These are phyloP conservation scores for Thalassiosira profunda DNA, from an alignment of 108 stramenopile genomes.

Conservation along the genomic window DNA sequence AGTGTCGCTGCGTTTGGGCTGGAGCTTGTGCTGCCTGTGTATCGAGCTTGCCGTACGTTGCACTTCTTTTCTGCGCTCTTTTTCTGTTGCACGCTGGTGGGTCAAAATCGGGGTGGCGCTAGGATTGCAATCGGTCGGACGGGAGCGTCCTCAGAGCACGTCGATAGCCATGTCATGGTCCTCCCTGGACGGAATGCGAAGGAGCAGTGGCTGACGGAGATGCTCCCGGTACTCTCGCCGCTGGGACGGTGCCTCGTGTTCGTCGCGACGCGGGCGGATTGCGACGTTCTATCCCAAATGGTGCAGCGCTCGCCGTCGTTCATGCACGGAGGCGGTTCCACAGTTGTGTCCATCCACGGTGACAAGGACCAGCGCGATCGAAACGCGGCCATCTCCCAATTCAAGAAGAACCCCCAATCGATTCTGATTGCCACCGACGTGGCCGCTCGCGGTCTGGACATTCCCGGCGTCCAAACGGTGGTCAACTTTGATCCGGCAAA, in stretches of 20 bases:
- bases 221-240: conserved; percentile 60
- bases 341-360: conserved; percentile 95
- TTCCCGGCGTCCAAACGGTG: conserved; percentile 91
- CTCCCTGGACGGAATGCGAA: conserved; percentile 68
- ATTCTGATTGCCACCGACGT: conserved; percentile 99
- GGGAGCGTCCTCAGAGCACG: conserved; percentile 73
- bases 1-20: background rate
- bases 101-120: background rate
- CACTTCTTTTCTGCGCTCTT: conserved; percentile 32
- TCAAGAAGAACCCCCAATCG: conserved; percentile 75
- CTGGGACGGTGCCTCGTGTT: conserved; percentile 84
- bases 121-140: conserved; percentile 77
- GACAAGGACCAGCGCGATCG: conserved; percentile 96
- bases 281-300: conserved; percentile 60
- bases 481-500: conserved; percentile 95
- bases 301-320: conserved; percentile 19
- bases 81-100: background rate
- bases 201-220: conserved; percentile 67
- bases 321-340: conserved; percentile 42
- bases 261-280: conserved; percentile 76
- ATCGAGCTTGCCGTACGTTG: conserved; percentile 21
- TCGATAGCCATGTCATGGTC: conserved; percentile 81
- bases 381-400: conserved; percentile 88
- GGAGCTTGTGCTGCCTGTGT: background rate
- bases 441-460: conserved; percentile 97